Conservation (phyloP, 352 stramenopile genomes). For the Phytophthora lateralis region DNA sequence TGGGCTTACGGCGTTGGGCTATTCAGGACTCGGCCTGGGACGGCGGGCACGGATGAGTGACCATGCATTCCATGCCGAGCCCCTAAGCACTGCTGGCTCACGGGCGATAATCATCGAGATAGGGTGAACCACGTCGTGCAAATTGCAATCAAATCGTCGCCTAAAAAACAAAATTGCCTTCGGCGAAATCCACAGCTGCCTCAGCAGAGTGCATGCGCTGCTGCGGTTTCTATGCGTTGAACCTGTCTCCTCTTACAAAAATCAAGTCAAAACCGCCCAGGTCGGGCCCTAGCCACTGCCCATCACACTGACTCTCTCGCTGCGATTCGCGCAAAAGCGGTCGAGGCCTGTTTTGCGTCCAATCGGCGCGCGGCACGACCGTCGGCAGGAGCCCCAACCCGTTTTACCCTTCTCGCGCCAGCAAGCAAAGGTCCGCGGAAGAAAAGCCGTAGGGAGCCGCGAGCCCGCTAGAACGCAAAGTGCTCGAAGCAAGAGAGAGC, state of each 20-base stretch:
- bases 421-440: constrained; percentile 20
- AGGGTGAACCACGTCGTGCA: constrained; percentile 10
- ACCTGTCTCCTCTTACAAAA: constrained; percentile 14
- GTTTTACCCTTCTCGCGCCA: not conserved
- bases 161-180: too few relatives aligned
- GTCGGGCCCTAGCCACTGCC: constrained; percentile 4
- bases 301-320: constrained; percentile 25
- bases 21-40: not conserved
- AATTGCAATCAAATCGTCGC: too few relatives aligned
- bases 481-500: constrained; percentile 23
- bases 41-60: not conserved
- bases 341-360: not conserved
- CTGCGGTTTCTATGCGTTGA: constrained; percentile 26
- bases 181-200: constrained; percentile 2
- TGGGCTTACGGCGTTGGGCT: not conserved
- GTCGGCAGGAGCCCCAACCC: too few relatives aligned
- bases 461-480: constrained; percentile 37
- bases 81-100: not conserved
- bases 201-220: not conserved
- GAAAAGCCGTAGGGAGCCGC: constrained; percentile 16
- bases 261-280: constrained; percentile 1
- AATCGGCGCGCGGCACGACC: constrained; percentile 2
- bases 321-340: constrained; percentile 18
- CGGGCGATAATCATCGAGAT: constrained; percentile 4
- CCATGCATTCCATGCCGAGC: not conserved